A percentile compares a stretch with the other conserved stretches of the same genome.
Conservation (phyloP, 2,329 filamentous ascomycete genomes). For the Verticillium dahliae region DNA sequence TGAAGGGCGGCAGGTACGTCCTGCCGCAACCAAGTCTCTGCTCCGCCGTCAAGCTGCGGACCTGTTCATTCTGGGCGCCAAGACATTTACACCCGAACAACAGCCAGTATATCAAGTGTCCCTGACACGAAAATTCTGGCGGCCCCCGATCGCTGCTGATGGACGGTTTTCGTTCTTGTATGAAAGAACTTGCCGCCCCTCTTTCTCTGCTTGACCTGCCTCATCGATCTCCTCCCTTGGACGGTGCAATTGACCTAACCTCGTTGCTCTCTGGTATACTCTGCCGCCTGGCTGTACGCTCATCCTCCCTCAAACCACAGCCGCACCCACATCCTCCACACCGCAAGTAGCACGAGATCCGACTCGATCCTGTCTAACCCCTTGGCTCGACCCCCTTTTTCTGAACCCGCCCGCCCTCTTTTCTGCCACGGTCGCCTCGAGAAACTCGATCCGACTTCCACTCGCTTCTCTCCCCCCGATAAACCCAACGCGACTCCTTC, state of each 20-base stretch:
- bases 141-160: not conserved
- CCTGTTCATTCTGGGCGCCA: not conserved
- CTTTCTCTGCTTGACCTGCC: not conserved
- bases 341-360: not conserved
- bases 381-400: not conserved
- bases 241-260: not conserved
- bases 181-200: not conserved
- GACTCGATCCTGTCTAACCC: not conserved
- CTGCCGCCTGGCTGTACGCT: not conserved
- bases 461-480: not conserved
- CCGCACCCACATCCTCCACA: not conserved
- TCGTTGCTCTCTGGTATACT: too few relatives aligned
- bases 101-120: slow-evolving; percentile 1
- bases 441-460: not conserved
- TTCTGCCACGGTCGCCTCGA: not conserved
- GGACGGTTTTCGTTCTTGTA: not conserved
- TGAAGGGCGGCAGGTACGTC: not conserved
- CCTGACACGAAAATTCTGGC: not conserved
- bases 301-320: not conserved
- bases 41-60: not conserved
- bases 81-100: not conserved
- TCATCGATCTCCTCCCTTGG: not conserved
- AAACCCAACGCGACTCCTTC: not conserved
- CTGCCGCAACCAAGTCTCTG: not conserved
- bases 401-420: not conserved